Evolutionary conservation across 2,329 filamentous ascomycete species (phyloP), one percentile per base, ranked within the genome.

Genomic region (Fusarium penzigii): DNA sequence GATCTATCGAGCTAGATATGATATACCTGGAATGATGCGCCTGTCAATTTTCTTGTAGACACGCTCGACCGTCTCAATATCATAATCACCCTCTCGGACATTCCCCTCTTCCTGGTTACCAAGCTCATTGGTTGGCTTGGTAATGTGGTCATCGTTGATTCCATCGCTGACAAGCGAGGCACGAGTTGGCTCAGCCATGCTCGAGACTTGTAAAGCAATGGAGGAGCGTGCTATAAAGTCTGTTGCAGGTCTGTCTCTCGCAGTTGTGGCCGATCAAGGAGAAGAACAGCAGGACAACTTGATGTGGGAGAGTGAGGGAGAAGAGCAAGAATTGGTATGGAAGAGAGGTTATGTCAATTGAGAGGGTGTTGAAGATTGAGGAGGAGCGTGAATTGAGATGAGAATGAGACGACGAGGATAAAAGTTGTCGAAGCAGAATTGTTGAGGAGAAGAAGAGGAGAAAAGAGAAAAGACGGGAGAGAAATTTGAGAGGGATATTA

Each of bases 41-140:
- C 70, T 67, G 66, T 85, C 82, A 44, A 85, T 75, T 65, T 83
- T 84, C 59, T 73, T 71, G 70, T 85, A 85, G 40, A 84, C 78
- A 39, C 72, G 69, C 65, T 85, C 82, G 41, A 84, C 74, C 39
- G 75, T 76, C 62, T 78, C 78, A 32, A 76, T 64, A 52, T 78
- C 75, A 53, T 81, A 83, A 55, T 80, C 65, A 58, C 63, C 66
- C 66, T 65, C 65, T 53, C 63, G 66, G 53, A 56, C 57, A 65
- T 62, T 57, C 56, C 64, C 66, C 63, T 67, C 66, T 59, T 67
- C 64, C 56, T 68, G 62, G 48, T 63, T 65, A 46, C 50, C 59
- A 45, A 65, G 56, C 51, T 49, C 52, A 52, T 59, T 46, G 12
- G 64, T 52, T 53, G 53, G 53, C 51, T 66, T 61, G 20, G 55